phyloP scores from a whole-genome alignment of 23 red algal species.

The Rhodosorus marinus region DNA sequence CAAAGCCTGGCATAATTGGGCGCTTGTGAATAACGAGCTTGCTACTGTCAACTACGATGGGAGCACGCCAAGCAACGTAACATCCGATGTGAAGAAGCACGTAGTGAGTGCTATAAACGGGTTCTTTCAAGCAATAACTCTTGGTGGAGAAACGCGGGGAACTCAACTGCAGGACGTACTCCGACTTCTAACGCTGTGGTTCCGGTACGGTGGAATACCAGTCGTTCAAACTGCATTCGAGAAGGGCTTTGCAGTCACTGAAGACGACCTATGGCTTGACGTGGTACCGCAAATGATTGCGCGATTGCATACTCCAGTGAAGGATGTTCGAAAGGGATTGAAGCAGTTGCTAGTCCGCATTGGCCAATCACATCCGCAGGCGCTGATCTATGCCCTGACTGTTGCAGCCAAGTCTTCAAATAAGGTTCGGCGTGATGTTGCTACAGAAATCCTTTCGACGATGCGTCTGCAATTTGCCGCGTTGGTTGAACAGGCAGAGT shows the following conservation, averaged over 20 bases:
- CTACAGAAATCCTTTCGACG: constrained; percentile 20
- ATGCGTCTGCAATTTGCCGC: constrained; percentile 33
- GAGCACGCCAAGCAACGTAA: not conserved
- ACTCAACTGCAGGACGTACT: constrained; percentile 58
- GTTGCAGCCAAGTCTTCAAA: constrained; percentile 57
- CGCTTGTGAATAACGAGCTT: constrained; percentile 13
- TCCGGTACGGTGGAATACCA: constrained; percentile 61
- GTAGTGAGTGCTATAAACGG: constrained; percentile 27
- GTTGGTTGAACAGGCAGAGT: constrained; percentile 75
- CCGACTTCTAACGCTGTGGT: constrained; percentile 84
- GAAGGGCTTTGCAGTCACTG: constrained; percentile 36
- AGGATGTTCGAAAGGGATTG: constrained; percentile 47
- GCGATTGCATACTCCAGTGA: constrained; percentile 59
- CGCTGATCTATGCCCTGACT: constrained; percentile 75
- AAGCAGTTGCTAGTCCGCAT: constrained; percentile 49
- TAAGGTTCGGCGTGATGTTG: constrained; percentile 11
- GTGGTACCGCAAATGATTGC: constrained; percentile 98
- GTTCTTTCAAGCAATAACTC: constrained; percentile 69
- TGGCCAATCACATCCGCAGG: constrained; percentile 78
- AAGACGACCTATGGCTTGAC: constrained; percentile 77
- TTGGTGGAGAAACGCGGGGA: constrained; percentile 17
- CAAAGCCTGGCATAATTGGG: constrained; percentile 67
- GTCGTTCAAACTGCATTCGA: constrained; percentile 30
- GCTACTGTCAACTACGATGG: not conserved
- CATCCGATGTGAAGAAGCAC: not conserved